Conservation (phyloP, 116 monocot species). For the Phalaenopsis hybrid region DNA sequence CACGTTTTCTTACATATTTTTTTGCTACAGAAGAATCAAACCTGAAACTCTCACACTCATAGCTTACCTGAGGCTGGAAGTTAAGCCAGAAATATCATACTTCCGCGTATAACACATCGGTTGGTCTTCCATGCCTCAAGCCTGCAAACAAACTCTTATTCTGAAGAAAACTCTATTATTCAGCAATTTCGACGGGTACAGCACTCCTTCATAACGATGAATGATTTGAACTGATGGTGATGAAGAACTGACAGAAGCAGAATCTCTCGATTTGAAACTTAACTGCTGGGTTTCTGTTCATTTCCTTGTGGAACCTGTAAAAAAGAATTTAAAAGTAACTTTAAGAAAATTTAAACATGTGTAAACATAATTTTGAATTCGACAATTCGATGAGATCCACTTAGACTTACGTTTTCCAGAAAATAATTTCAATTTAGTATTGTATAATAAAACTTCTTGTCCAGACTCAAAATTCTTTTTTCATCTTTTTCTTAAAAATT, state of each 20-base stretch:
- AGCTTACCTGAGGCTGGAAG: no score
- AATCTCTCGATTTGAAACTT: not conserved
- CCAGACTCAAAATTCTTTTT: no score
- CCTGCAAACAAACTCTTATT: constrained; percentile 2
- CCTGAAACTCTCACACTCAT: not conserved
- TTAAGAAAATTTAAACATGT: no score
- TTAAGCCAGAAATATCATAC: not conserved
- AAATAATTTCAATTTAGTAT: no score
- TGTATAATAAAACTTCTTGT: no score
- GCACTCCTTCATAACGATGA: not conserved
- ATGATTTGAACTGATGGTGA: not conserved
- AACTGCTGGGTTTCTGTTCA: constrained; percentile 13
- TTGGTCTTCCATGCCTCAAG: not conserved
- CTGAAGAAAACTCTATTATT: constrained; percentile 2
- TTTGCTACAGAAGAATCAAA: not conserved
- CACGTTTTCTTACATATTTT: not conserved
- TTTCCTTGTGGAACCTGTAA: not conserved
- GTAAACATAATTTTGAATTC: no score
- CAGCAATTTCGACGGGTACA: not conserved
- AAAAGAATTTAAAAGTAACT: not conserved
- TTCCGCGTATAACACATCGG: not conserved
- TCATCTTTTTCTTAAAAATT: no score
- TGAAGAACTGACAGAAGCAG: not conserved
- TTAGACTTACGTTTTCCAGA: no score
- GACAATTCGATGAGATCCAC: no score